These are phyloP conservation scores for Boletus barrowsii DNA, from an alignment of 768 basidiomycete genomes.

Conservation along the genomic window DNA sequence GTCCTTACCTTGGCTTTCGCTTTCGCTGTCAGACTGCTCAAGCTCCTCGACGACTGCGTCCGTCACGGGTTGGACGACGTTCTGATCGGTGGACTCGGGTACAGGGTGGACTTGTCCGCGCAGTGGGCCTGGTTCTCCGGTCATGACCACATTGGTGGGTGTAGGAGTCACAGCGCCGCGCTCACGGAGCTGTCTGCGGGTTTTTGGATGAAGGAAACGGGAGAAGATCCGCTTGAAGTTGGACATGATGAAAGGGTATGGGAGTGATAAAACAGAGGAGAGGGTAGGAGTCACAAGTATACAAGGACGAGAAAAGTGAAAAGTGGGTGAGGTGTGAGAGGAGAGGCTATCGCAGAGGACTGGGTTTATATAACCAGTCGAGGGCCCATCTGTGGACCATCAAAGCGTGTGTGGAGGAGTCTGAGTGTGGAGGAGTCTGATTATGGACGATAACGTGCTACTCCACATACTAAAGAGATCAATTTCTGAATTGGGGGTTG, in stretches of 20 bases:
- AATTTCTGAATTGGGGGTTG: not conserved
- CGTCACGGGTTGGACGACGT: not conserved
- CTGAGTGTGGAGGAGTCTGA: no score
- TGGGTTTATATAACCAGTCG: not conserved
- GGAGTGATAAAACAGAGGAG: not conserved
- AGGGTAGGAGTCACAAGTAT: not conserved
- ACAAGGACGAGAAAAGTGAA: not conserved
- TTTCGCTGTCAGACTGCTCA: not conserved
- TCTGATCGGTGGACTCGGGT: not conserved
- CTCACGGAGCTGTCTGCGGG: not conserved
- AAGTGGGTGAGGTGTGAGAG: not conserved
- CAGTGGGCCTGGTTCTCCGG: not conserved
- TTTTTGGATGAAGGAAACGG: not conserved
- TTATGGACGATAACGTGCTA: not conserved
- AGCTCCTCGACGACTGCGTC: not conserved
- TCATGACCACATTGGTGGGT: not conserved
- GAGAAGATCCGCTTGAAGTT: not conserved
- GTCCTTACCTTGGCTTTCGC: not conserved
- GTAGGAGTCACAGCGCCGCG: not conserved
- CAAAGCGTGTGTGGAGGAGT: not conserved
- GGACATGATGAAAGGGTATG: not conserved
- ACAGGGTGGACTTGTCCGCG: not conserved
- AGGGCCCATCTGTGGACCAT: not conserved
- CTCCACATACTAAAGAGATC: not conserved
- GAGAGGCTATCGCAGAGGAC: not conserved